These are phyloP conservation scores for Ceratobasidium sp. DNA, from an alignment of 1,284 basidiomycete species.

Conservation along the genomic window DNA sequence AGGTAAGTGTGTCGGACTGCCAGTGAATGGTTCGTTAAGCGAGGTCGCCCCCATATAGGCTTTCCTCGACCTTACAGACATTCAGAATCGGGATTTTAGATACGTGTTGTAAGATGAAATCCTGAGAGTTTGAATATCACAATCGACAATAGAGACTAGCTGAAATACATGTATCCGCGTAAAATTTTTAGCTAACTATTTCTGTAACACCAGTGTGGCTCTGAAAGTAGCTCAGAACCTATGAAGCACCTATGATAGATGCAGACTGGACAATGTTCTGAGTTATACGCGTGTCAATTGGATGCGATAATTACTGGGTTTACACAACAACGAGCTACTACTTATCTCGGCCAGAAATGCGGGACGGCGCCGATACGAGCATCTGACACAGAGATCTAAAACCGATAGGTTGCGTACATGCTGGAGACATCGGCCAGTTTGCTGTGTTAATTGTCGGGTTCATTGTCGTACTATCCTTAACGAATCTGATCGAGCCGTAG, in stretches of 20 bases:
- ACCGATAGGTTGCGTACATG: too few relatives aligned
- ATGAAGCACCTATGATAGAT: background rate
- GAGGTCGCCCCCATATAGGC: conserved; percentile 23
- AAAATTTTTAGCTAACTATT: background rate
- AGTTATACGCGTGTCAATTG: too few relatives aligned
- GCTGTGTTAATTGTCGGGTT: too few relatives aligned
- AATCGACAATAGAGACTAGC: background rate
- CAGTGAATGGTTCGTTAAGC: background rate
- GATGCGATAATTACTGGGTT: background rate
- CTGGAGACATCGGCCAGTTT: too few relatives aligned
- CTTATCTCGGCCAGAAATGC: background rate
- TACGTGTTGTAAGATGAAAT: conserved; percentile 52
- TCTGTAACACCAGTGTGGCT: background rate
- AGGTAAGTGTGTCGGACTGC: conserved; percentile 30
- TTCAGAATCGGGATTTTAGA: conserved; percentile 54
- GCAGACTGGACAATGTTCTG: background rate
- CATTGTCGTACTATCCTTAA: too few relatives aligned
- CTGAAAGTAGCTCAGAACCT: background rate
- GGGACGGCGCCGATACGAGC: too few relatives aligned
- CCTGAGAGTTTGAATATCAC: background rate
- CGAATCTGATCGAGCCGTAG: too few relatives aligned
- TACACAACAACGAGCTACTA: background rate
- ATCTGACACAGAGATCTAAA: too few relatives aligned
- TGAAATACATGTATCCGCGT: background rate
- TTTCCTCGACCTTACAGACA: conserved; percentile 55